Base-by-base conservation (phyloP, 2,329 filamentous ascomycete species). In the Diaporthe citri region DNA sequence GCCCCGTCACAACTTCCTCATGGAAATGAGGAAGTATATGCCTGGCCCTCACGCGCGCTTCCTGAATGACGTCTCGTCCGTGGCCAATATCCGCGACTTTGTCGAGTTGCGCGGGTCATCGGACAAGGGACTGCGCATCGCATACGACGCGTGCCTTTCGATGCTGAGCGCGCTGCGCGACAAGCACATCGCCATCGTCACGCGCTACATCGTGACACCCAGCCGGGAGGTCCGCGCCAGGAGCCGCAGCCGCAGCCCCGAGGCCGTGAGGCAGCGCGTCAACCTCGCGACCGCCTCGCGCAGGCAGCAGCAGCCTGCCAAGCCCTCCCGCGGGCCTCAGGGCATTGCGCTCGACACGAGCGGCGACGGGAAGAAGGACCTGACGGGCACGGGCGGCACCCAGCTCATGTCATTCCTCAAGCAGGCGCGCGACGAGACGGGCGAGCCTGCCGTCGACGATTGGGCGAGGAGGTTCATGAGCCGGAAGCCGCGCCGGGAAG, bases 1-100 rank as follows among this genome's bases (percentile, higher is more conserved):
- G 34, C 88, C 91, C 7, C 88, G 90, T 55, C 92, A 98, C 85
- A 97, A 97, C 80, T 99, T 99, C 85, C 96, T 99, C 81, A 92
- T 94, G 81, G 97, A 99, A 78, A 99, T 99, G 97, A 93, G 96
- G 75, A 90, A 90, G 60, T 99, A 99, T 85, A 99, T 99, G 97
- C 97, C 97, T 0, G 96, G 95, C 0, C 91, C 94, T 0, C 97
- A 99, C 81, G 93, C 95, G 4, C 92, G 94, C 55, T 99, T 99
- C 85, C 88, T 99, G 4, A 90, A 94, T 77, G 93, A 97, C 77
- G 92, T 98, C 17, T 88, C 91, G 67, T 87, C 87, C 22, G 92
- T 98, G 5, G 92, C 96, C 79, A 98, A 98, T 81, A 95, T 99
- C 79, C 94, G 95, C 41, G 88, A 93, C 25, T 98, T 93, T 79